phyloP scores from a whole-genome alignment of 2,329 filamentous ascomycete genomes.

The Apiospora koreana region DNA sequence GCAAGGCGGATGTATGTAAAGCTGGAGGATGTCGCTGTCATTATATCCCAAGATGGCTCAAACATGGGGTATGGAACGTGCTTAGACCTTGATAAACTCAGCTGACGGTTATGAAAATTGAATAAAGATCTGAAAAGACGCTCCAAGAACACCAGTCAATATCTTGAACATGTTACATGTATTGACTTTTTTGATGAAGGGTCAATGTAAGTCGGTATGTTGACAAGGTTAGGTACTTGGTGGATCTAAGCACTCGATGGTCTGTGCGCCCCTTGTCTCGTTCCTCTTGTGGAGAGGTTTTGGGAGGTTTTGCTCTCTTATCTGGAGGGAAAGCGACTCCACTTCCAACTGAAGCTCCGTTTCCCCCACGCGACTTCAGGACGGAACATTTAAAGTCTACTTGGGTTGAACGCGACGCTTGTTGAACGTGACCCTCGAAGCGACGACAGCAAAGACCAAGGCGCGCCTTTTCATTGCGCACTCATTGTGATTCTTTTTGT shows the following conservation, averaged over 20 bases:
- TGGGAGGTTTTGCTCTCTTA: background rate
- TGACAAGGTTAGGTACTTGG: no score
- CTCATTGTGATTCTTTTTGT: background rate
- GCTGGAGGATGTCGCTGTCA: no score
- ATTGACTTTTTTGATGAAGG: no score
- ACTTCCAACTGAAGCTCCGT: background rate
- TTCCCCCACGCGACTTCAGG: background rate
- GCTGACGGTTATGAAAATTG: no score
- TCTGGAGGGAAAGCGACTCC: background rate
- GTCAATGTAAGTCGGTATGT: no score
- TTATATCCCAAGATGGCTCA: no score
- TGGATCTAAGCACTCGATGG: background rate
- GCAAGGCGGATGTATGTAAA: no score
- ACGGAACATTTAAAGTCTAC: background rate
- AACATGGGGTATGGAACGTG: no score
- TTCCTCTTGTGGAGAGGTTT: background rate
- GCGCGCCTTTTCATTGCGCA: background rate
- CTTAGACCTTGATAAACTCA: no score
- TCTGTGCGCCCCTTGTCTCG: background rate
- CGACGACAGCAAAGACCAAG: background rate
- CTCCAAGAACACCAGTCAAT: no score
- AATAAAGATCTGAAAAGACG: no score
- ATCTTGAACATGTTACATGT: no score
- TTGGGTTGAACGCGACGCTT: background rate
- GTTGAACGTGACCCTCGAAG: background rate